Evolutionary conservation across 2,329 filamentous ascomycete genomes (phyloP).

Genomic region (Geosmithia putterillii): DNA sequence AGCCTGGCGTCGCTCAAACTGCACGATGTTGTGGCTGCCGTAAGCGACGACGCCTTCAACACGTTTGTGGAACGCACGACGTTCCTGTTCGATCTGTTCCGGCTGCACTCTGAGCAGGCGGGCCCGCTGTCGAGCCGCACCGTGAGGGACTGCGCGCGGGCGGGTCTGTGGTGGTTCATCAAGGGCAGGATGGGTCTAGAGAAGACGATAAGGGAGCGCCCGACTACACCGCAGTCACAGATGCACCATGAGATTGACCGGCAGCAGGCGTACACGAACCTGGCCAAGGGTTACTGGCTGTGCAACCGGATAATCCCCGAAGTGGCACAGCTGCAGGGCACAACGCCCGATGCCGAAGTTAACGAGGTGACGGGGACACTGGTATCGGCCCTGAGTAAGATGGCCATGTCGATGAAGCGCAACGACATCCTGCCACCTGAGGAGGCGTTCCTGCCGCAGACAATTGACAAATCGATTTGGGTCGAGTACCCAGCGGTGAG

Average conservation of each 20-base stretch:
- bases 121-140: constrained; percentile 52
- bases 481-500: constrained; percentile 62
- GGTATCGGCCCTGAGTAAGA: constrained; percentile 54
- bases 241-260: constrained; percentile 41
- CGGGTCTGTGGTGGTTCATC: constrained; percentile 81
- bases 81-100: constrained; percentile 66
- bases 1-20: constrained; percentile 21
- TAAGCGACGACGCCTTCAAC: constrained; percentile 53
- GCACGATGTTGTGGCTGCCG: constrained; percentile 27
- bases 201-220: constrained; percentile 51
- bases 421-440: constrained; percentile 67
- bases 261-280: constrained; percentile 73
- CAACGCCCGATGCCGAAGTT: constrained; percentile 30
- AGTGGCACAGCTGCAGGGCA: constrained; percentile 28
- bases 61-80: constrained; percentile 60
- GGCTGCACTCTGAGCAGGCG: constrained; percentile 62
- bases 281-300: constrained; percentile 84
- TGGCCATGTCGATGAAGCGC: constrained; percentile 72
- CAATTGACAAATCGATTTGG: constrained; percentile 74
- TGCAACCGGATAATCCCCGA: constrained; percentile 40
- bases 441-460: constrained; percentile 58
- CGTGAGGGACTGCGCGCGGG: constrained; percentile 56
- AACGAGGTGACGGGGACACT: constrained; percentile 43
- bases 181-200: constrained; percentile 70
- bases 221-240: constrained; percentile 35